Base-by-base conservation (phyloP, 805 yeast species). In the Ogataea neopini region DNA sequence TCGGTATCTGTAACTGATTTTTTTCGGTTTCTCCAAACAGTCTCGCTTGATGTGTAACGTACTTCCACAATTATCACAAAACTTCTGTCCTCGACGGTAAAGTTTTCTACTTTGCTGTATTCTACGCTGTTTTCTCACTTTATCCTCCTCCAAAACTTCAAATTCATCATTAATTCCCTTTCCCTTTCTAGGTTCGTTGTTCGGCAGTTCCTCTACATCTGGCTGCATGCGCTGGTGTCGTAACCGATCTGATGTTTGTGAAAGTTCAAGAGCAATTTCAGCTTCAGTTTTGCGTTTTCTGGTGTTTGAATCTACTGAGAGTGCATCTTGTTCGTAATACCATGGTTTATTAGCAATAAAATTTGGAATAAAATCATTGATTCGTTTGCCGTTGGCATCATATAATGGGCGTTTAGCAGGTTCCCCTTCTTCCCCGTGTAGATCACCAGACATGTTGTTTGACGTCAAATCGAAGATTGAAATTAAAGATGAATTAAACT, bases 51-150 rank as follows among this genome's bases (percentile, higher is more conserved):
- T 56, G 61, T 83, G 88, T 14, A 69, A 71, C 29, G 64, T 52
- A 18, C 76, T 72, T 1, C 87, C 86, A 61, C 88, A 83, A 54
- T 81, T 81, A n/a, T 67, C 69, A 58, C 88, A 83, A 2, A 66
- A 69, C 2, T 72, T 73, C 34, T 66, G 67, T 39, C 54, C 53
- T 26, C 18, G 19, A 17, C 35, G 34, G 3, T 45, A 38, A 13
- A 30, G 43, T 28, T 40, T 40, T 6, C 28, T 37, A 33, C 23
- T 28, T 14, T 26, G 33, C 28, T 28, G 15, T 6, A 28, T 10
- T 15, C 29, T 35, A 13, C 39, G 20, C 6, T 28, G 54, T 35
- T 29, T 37, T 20, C 44, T 46, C 41, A 33, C 20, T 32, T 43
- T 40, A 3, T 36, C 17, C 17, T 51, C 55, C 6, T 48, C 47